These are phyloP conservation scores for Nannochloris sp. DNA, from an alignment of 139 green algal genomes.

Conservation along the genomic window DNA sequence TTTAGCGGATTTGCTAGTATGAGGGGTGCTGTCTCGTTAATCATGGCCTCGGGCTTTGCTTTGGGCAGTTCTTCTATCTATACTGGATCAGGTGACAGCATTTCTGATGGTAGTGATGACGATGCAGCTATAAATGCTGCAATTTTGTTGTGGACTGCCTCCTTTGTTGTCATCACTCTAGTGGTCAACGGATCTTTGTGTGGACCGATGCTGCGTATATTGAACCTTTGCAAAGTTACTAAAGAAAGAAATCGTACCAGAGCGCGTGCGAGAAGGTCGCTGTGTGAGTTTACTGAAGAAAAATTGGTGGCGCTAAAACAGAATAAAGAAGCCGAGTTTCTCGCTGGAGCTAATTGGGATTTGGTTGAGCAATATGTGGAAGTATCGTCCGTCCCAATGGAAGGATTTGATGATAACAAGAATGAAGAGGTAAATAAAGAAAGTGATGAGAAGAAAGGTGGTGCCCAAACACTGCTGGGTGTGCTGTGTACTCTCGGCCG, in stretches of 20 bases:
- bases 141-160: slow-evolving; percentile 61
- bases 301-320: slow-evolving; percentile 40
- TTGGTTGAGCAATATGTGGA: slow-evolving; percentile 41
- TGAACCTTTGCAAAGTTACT: slow-evolving; percentile 10
- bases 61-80: neutral
- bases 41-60: slow-evolving; percentile 60
- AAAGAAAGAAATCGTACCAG: slow-evolving; percentile 1
- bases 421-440: too few species aligned
- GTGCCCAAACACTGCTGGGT: neutral
- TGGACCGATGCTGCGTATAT: slow-evolving; percentile 27
- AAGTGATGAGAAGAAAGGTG: too few species aligned
- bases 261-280: slow-evolving; percentile 38
- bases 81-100: neutral
- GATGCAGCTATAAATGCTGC: slow-evolving; percentile 24
- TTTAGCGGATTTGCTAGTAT: slow-evolving; percentile 58
- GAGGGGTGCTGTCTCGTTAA: slow-evolving; percentile 68
- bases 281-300: slow-evolving; percentile 46
- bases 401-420: neutral
- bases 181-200: slow-evolving; percentile 60
- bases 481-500: too few species aligned
- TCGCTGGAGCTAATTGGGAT: slow-evolving; percentile 59
- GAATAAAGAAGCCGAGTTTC: slow-evolving; percentile 46
- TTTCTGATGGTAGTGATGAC: neutral
- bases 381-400: slow-evolving; percentile 15
- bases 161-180: slow-evolving; percentile 76